phyloP scores from a whole-genome alignment of 371 early-diverging fungal genomes.

The Mortierella polycephala region DNA sequence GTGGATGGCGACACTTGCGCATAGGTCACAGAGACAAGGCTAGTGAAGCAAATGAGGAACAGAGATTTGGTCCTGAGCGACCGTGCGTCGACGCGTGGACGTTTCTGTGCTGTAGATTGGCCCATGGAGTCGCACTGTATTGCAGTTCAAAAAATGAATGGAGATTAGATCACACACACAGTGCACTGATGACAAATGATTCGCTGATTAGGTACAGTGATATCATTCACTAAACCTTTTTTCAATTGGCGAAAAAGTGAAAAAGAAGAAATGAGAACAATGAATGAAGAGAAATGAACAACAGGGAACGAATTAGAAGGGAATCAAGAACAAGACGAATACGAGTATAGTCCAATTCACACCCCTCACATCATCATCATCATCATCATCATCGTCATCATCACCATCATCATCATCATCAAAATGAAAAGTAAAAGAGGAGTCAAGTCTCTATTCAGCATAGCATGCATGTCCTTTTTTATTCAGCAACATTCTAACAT shows the following conservation, averaged over 20 bases:
- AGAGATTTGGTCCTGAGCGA: too few relatives aligned
- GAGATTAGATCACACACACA: background rate
- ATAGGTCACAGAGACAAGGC: too few relatives aligned
- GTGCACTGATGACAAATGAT: too few relatives aligned
- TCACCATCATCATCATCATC: too few relatives aligned
- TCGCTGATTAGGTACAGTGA: slow-evolving; percentile 9
- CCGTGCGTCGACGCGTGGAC: too few relatives aligned
- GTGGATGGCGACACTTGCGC: too few relatives aligned
- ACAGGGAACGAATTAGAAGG: background rate
- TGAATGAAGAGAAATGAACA: background rate
- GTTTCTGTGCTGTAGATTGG: too few relatives aligned
- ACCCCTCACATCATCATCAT: background rate
- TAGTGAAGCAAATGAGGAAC: too few relatives aligned
- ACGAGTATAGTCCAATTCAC: background rate
- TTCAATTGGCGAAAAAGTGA: background rate
- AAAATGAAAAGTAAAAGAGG: background rate
- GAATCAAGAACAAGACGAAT: background rate
- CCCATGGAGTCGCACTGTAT: too few relatives aligned
- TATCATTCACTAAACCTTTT: slow-evolving; percentile 7
- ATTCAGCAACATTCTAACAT: too few relatives aligned
- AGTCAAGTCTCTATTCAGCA: background rate
- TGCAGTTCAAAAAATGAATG: background rate
- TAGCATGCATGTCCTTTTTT: background rate
- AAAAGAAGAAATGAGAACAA: background rate
- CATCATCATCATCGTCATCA: too few relatives aligned